These are phyloP conservation scores for Pulveroboletus sp. DNA, from an alignment of 1,284 basidiomycete species.

Conservation along the genomic window DNA sequence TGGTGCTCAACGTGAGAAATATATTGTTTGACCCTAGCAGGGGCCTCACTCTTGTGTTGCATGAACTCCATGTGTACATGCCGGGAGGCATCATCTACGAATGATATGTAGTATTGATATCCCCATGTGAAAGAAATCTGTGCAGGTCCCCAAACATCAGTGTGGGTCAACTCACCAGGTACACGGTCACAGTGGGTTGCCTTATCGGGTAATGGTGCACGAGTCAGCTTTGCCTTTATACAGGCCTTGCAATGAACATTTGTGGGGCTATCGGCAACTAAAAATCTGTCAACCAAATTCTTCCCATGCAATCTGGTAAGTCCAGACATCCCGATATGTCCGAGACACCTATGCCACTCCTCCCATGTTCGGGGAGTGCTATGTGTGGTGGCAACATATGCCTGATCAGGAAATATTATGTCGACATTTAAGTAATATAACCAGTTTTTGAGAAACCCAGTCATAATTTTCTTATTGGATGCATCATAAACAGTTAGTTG, in stretches of 20 bases:
- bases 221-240: background rate
- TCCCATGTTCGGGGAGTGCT: background rate
- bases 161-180: background rate
- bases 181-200: background rate
- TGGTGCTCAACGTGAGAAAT: background rate
- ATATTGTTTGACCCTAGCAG: background rate
- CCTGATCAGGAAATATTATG: too few relatives aligned
- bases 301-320: background rate
- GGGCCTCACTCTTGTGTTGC: background rate
- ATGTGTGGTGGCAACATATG: too few relatives aligned
- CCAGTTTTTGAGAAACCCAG: too few relatives aligned
- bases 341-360: background rate
- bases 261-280: background rate
- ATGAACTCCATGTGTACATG: too few relatives aligned
- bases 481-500: too few relatives aligned
- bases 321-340: background rate
- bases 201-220: background rate
- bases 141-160: background rate
- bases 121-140: too few relatives aligned
- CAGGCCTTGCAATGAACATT: background rate
- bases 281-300: background rate
- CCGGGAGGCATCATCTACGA: background rate
- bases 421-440: too few relatives aligned
- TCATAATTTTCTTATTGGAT: too few relatives aligned
- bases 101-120: background rate